Conservation (phyloP, 2,329 filamentous ascomycete species). For the Colletotrichum shisoi region DNA sequence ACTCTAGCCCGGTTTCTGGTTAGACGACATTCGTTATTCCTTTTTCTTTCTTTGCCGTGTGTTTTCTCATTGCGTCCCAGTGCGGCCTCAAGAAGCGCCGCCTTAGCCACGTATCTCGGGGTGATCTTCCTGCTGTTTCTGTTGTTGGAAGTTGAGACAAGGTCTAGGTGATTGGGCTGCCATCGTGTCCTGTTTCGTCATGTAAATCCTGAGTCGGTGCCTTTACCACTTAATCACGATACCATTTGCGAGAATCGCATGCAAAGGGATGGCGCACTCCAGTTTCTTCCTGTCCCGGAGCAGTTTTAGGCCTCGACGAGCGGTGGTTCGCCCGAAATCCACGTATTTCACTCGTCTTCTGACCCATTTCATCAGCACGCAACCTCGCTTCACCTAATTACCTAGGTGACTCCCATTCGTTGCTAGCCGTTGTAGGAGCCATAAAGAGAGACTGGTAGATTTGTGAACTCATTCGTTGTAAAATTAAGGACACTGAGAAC, state of each 20-base stretch:
- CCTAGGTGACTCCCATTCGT: too few relatives aligned
- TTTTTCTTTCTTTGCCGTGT: background rate
- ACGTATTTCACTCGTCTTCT: background rate
- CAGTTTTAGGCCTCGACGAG: too few relatives aligned
- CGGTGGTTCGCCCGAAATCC: background rate
- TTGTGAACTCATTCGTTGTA: too few relatives aligned
- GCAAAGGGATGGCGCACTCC: too few relatives aligned
- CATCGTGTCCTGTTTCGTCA: constrained; percentile 2
- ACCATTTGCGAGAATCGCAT: too few relatives aligned
- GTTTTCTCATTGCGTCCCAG: too few relatives aligned
- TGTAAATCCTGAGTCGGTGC: background rate
- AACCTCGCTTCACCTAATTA: background rate
- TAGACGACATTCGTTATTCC: background rate
- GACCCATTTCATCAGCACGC: background rate
- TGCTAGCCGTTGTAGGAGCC: too few relatives aligned
- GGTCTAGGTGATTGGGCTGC: background rate
- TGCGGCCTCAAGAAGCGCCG: too few relatives aligned
- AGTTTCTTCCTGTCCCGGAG: background rate
- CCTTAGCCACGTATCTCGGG: too few relatives aligned
- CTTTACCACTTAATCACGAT: background rate
- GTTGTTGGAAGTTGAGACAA: background rate
- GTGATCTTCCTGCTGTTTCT: too few relatives aligned
- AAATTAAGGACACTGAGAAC: too few relatives aligned
- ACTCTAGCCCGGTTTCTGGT: background rate
- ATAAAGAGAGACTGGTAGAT: too few relatives aligned